Evolutionary conservation across 2,329 filamentous ascomycete genomes (phyloP).

Genomic region (Arthrobotrys pseudoclavata): DNA sequence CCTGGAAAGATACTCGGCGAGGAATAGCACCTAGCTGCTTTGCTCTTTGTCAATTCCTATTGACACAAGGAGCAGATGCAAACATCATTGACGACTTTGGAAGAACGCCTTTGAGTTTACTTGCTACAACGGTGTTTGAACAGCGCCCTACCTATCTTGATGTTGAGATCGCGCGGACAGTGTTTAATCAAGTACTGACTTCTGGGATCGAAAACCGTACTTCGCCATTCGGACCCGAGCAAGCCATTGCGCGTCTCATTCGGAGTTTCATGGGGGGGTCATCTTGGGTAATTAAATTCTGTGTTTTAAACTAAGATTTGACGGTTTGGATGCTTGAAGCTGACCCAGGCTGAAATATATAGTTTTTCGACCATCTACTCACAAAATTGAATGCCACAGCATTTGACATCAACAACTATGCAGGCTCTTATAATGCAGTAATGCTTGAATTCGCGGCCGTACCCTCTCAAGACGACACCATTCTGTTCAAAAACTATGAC

Average conservation of each 20-base stretch:
- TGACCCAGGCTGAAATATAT: not conserved
- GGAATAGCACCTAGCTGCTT: not conserved
- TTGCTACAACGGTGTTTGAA: conserved; percentile 13
- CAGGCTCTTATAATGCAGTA: conserved; percentile 34
- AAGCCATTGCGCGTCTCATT: conserved; percentile 15
- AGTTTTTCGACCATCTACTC: conserved; percentile 43
- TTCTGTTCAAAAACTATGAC: conserved; percentile 25
- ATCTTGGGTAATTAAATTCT: conserved; percentile 17
- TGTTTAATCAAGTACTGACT: conserved; percentile 26
- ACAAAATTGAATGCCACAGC: conserved; percentile 5
- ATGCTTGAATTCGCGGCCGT: conserved; percentile 27
- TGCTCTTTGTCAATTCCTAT: conserved; percentile 35
- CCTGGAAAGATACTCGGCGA: not conserved
- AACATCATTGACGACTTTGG: conserved; percentile 31
- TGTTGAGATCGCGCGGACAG: conserved; percentile 8
- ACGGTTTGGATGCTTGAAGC: no score
- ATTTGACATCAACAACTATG: conserved; percentile 49
- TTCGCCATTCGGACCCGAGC: conserved; percentile 37
- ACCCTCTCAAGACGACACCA: not conserved
- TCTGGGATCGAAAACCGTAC: conserved; percentile 17
- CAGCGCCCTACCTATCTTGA: not conserved
- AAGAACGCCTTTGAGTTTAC: conserved; percentile 5
- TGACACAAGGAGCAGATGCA: conserved; percentile 37
- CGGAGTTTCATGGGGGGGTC: conserved; percentile 12
- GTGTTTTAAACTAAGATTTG: not conserved